A percentile compares a stretch with the other conserved stretches of the same genome.
Conservation (phyloP, 305 asterid genomes). For the Rubia tinctorum region DNA sequence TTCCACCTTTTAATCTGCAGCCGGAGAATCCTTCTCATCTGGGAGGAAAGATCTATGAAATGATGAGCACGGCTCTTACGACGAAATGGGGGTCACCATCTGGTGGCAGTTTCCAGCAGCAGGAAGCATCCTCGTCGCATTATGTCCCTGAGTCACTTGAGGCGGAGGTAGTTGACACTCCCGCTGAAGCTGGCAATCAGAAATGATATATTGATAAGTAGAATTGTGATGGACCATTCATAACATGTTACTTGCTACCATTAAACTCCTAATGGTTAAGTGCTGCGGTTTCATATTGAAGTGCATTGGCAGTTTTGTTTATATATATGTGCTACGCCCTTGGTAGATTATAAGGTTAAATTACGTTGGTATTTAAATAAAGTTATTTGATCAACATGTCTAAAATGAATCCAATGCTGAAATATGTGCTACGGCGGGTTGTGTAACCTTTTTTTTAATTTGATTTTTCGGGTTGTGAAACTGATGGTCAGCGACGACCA, state of each 20-base stretch:
- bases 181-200: slow-evolving; percentile 51
- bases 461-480: too few species aligned
- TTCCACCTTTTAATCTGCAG: slow-evolving; percentile 37
- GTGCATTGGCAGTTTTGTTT: not conserved
- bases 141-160: slow-evolving; percentile 46
- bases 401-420: too few species aligned
- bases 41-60: slow-evolving; percentile 92
- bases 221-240: not conserved
- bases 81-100: slow-evolving; percentile 57
- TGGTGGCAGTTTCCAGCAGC: slow-evolving; percentile 30
- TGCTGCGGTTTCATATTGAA: not conserved
- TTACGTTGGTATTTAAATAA: too few species aligned
- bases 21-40: slow-evolving; percentile 95
- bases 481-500: too few species aligned
- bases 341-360: too few species aligned
- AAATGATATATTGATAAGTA: slow-evolving; percentile 28
- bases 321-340: not conserved
- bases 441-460: too few species aligned
- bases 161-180: slow-evolving; percentile 76
- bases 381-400: too few species aligned
- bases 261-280: not conserved
- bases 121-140: slow-evolving; percentile 19
- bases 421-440: too few species aligned
- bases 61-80: slow-evolving; percentile 88
- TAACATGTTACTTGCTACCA: not conserved